Evolutionary conservation across 768 basidiomycete species (phyloP).

Genomic region (Clathrus columnatus): DNA sequence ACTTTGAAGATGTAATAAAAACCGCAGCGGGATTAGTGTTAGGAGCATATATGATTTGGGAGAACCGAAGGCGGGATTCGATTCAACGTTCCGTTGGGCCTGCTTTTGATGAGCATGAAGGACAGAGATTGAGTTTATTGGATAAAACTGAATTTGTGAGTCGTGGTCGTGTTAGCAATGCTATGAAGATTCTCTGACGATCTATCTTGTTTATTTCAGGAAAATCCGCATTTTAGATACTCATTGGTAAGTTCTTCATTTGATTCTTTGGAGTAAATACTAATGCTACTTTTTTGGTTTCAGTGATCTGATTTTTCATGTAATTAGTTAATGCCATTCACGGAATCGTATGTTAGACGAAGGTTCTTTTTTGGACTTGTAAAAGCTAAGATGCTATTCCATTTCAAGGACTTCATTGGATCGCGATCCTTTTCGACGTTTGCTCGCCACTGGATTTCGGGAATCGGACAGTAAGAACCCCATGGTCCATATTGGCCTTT

Average conservation of each 20-base stretch:
- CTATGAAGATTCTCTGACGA: too few species aligned
- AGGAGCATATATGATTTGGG: constrained; percentile 25
- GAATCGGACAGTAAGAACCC: constrained; percentile 40
- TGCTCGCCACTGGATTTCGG: constrained; percentile 35
- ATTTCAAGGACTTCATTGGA: too few species aligned
- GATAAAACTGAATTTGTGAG: constrained; percentile 9
- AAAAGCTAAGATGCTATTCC: too few species aligned
- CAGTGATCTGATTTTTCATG: too few species aligned
- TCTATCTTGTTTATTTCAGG: not conserved
- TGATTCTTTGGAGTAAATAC: too few species aligned
- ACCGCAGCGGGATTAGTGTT: constrained; percentile 10
- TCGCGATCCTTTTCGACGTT: constrained; percentile 36
- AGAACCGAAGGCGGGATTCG: constrained; percentile 21
- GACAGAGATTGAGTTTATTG: constrained; percentile 7
- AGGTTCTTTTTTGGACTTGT: too few species aligned
- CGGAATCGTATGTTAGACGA: too few species aligned
- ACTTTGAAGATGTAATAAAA: constrained; percentile 16
- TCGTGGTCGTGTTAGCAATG: not conserved
- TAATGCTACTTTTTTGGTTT: too few species aligned
- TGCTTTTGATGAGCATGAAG: constrained; percentile 3
- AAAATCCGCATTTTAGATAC: constrained; percentile 8
- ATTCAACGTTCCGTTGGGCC: not conserved
- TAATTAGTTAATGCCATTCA: too few species aligned
- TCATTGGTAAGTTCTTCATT: not conserved
- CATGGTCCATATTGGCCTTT: constrained; percentile 39